These are phyloP conservation scores for Claviceps citrina DNA, from an alignment of 2,329 filamentous ascomycete species.

Conservation along the genomic window DNA sequence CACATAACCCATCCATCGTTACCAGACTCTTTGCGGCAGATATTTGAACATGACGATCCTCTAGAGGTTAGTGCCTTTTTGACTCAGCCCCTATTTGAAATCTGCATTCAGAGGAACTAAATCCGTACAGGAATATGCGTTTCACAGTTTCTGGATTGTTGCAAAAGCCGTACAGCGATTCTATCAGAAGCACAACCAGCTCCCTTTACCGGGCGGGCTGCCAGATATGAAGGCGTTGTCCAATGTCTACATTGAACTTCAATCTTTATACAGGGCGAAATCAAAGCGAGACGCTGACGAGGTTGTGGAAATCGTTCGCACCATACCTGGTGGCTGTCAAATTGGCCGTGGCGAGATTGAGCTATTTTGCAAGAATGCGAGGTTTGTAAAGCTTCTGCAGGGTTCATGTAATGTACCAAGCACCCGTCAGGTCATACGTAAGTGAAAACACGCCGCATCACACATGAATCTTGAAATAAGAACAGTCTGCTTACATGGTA, in stretches of 20 bases:
- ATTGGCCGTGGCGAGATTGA: constrained; percentile 66
- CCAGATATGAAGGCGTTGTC: constrained; percentile 98
- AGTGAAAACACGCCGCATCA: constrained; percentile 13
- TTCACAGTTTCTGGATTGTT: constrained; percentile 70
- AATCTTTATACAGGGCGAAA: constrained; percentile 85
- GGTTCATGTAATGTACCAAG: constrained; percentile 27
- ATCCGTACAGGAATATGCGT: constrained; percentile 3
- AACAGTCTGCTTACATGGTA: neutral
- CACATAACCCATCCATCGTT: constrained; percentile 57
- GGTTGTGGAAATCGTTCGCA: constrained; percentile 50
- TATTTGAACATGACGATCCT: constrained; percentile 52
- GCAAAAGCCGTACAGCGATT: constrained; percentile 66
- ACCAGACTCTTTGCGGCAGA: constrained; percentile 54
- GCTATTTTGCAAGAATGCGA: constrained; percentile 87
- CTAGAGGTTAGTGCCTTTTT: constrained; percentile 32
- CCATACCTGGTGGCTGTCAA: constrained; percentile 29
- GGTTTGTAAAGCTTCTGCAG: constrained; percentile 78
- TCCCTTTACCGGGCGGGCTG: constrained; percentile 74
- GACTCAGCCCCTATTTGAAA: neutral
- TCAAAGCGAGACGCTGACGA: constrained; percentile 64
- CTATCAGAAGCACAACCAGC: constrained; percentile 51
- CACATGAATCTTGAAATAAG: no score
- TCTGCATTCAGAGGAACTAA: neutral
- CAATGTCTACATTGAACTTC: constrained; percentile 72
- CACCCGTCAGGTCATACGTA: constrained; percentile 40